A percentile compares a stretch with the other conserved stretches of the same genome.
Conservation (phyloP, 441 rosid species). For the Eruca vesicaria region DNA sequence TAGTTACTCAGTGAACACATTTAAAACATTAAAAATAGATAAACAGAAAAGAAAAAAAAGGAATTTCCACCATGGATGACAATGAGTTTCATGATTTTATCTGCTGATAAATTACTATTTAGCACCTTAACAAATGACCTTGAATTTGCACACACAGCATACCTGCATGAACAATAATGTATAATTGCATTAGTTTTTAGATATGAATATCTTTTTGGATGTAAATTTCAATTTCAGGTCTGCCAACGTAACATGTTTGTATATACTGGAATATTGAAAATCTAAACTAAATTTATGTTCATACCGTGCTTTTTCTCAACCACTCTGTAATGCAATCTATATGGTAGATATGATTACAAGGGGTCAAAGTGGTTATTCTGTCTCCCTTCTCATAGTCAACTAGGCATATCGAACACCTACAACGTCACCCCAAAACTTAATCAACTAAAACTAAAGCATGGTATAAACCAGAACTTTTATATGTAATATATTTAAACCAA, state of each 20-base stretch:
- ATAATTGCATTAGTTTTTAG: neutral
- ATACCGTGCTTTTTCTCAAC: slow-evolving; percentile 9
- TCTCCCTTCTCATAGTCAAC: slow-evolving; percentile 15
- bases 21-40: no score
- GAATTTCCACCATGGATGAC: no score
- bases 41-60: no score
- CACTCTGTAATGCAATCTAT: slow-evolving; percentile 1
- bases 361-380: neutral
- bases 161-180: neutral
- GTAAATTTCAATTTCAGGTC: neutral
- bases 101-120: neutral
- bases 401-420: slow-evolving; percentile 30
- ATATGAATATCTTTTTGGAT: neutral
- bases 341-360: slow-evolving; percentile 28
- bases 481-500: neutral
- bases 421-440: neutral
- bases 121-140: neutral
- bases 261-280: no score
- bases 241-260: no score
- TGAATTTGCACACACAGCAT: slow-evolving; percentile 13
- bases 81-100: neutral
- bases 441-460: neutral
- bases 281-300: neutral
- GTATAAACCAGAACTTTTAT: neutral
- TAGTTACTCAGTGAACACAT: no score